Evolutionary conservation across 176 grass and related monocot species (phyloP).

Genomic region (Ensete glaucum): DNA sequence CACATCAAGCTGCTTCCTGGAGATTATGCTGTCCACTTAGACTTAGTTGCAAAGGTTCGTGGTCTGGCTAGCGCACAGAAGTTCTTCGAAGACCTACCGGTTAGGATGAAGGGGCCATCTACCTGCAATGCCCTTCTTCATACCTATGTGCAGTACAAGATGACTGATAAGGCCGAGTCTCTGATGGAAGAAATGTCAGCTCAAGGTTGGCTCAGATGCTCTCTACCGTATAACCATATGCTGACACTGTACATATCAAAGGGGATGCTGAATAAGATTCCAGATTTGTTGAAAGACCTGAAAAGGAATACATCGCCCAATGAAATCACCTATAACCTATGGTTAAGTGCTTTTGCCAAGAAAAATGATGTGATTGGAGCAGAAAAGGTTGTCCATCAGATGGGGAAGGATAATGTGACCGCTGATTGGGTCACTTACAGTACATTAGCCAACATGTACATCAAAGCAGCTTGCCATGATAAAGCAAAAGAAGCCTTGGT

Average conservation of each 20-base stretch:
- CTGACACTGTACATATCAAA: constrained; percentile 58
- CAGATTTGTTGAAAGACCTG: constrained; percentile 44
- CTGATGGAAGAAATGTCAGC: constrained; percentile 60
- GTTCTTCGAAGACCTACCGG: constrained; percentile 87
- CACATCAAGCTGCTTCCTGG: constrained; percentile 62
- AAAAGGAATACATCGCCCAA: constrained; percentile 49
- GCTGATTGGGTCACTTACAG: constrained; percentile 82
- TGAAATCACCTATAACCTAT: constrained; percentile 69
- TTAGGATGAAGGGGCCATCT: constrained; percentile 54
- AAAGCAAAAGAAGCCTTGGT: constrained; percentile 40
- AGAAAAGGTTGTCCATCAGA: constrained; percentile 41
- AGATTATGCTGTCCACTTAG: constrained; percentile 79
- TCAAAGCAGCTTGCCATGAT: constrained; percentile 37
- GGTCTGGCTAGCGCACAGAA: constrained; percentile 64
- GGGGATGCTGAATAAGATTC: constrained; percentile 45
- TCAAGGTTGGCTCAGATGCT: constrained; percentile 42
- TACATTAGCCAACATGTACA: constrained; percentile 57
- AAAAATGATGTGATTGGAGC: constrained; percentile 39
- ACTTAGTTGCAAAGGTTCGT: constrained; percentile 69
- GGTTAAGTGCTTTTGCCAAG: constrained; percentile 60
- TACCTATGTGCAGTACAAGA: constrained; percentile 42
- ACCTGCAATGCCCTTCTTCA: constrained; percentile 67
- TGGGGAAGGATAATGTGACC: constrained; percentile 37
- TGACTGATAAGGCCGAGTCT: constrained; percentile 50
- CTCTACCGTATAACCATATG: constrained; percentile 83